Evolutionary conservation across 1,284 basidiomycete species (phyloP).

Genomic region (Pseudozyma thailandica): DNA sequence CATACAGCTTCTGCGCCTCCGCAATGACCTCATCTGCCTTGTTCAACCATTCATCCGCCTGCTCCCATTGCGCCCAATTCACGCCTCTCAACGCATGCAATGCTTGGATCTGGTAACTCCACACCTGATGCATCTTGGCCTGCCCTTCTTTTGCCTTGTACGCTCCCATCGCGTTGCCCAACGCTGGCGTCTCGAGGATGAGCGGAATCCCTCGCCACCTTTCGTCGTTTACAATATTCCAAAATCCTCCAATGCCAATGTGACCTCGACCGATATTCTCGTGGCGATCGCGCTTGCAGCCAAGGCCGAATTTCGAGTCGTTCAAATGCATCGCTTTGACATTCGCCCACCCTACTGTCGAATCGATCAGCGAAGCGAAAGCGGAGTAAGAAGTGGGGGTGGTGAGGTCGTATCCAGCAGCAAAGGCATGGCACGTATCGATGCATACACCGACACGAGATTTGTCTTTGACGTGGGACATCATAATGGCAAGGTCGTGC

Average conservation of each 20-base stretch:
- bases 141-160: conserved; percentile 28
- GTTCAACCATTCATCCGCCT: conserved; percentile 23
- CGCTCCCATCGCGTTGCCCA: conserved; percentile 17
- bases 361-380: conserved; percentile 74
- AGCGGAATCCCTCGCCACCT: conserved; percentile 79
- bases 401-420: conserved; percentile 84
- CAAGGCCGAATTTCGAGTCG: conserved; percentile 78
- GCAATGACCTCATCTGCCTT: conserved; percentile 15
- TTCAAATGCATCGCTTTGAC: conserved; percentile 82
- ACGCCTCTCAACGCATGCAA: conserved; percentile 69
- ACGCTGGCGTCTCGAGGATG: conserved; percentile 80
- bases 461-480: conserved; percentile 78
- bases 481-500: conserved; percentile 77
- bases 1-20: conserved; percentile 15
- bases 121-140: conserved; percentile 72
- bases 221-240: conserved; percentile 77
- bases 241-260: conserved; percentile 76
- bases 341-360: conserved; percentile 77
- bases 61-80: conserved; percentile 41
- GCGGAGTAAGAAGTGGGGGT: conserved; percentile 70
- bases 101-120: conserved; percentile 72
- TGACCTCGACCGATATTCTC: conserved; percentile 85
- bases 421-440: conserved; percentile 88
- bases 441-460: conserved; percentile 81
- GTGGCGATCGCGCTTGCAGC: conserved; percentile 80